Evolutionary conservation across 2,329 filamentous ascomycete genomes (phyloP).

Genomic region (Cadophora luteo-olivacea): DNA sequence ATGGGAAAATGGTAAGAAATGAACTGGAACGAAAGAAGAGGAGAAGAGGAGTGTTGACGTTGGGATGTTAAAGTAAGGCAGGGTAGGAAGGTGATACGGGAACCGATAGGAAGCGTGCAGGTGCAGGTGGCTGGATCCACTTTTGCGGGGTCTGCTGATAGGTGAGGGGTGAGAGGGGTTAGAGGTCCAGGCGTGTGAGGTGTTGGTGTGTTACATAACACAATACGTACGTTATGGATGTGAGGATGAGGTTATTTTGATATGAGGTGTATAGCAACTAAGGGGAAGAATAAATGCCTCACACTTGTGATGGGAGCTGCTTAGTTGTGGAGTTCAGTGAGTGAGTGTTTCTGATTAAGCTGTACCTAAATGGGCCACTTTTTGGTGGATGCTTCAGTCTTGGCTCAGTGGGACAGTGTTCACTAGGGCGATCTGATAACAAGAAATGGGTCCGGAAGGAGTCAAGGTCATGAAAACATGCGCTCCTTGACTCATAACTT

Average conservation of each 20-base stretch:
- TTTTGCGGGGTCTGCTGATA: slow-evolving; percentile 24
- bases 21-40: not conserved
- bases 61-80: not conserved
- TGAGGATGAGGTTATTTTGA: slow-evolving; percentile 4
- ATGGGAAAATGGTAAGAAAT: slow-evolving; percentile 18
- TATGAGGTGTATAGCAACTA: not conserved
- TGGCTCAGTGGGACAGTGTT: not conserved
- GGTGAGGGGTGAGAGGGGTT: slow-evolving; percentile 4
- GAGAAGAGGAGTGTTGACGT: slow-evolving; percentile 18
- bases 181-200: not conserved
- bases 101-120: not conserved
- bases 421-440: slow-evolving; percentile 9
- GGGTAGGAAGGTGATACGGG: not conserved
- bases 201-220: not conserved
- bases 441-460: not conserved
- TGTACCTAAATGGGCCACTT: not conserved
- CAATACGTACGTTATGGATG: not conserved
- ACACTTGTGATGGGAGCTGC: not conserved
- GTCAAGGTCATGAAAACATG: not conserved
- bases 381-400: not conserved
- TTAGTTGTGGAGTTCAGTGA: not conserved
- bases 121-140: slow-evolving; percentile 10
- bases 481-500: not conserved
- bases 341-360: not conserved
- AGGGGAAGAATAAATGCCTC: not conserved